Evolutionary conservation across 768 basidiomycete species (phyloP).

Genomic region (Neoboletus magnificus): DNA sequence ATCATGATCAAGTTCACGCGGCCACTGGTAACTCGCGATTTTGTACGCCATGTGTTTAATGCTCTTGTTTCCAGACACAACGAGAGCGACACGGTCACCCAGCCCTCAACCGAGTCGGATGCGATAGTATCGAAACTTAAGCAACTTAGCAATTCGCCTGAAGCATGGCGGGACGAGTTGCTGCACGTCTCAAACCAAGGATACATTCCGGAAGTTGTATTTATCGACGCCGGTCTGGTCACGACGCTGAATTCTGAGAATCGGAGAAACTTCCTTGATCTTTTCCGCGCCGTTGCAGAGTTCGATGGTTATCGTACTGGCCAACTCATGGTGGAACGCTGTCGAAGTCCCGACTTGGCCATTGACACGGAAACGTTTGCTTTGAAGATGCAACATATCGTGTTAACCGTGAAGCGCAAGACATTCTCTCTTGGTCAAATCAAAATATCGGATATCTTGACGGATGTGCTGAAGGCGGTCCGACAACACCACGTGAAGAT

Average conservation of each 20-base stretch:
- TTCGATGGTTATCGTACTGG: constrained; percentile 97
- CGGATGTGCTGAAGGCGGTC: constrained; percentile 83
- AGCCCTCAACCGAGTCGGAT: constrained; percentile 46
- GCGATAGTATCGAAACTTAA: constrained; percentile 69
- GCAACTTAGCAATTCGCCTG: constrained; percentile 51
- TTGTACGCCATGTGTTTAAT: constrained; percentile 59
- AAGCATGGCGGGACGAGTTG: constrained; percentile 71
- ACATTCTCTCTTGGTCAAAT: constrained; percentile 98
- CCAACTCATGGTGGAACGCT: constrained; percentile 94
- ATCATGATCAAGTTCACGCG: constrained; percentile 97
- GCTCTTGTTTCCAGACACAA: constrained; percentile 45
- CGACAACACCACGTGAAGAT: constrained; percentile 94
- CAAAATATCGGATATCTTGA: constrained; percentile 90
- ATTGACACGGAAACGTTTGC: constrained; percentile 94
- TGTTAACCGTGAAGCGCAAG: constrained; percentile 89
- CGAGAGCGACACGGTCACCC: constrained; percentile 19
- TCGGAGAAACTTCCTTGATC: constrained; percentile 90
- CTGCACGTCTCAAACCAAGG: constrained; percentile 58
- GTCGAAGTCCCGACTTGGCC: constrained; percentile 84
- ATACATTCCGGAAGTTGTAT: constrained; percentile 91
- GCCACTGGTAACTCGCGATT: constrained; percentile 65
- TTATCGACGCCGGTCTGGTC: constrained; percentile 94
- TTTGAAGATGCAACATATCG: constrained; percentile 95
- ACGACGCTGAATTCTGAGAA: constrained; percentile 83
- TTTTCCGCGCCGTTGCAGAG: constrained; percentile 92